Evolutionary conservation across 1,139 yeast species (phyloP).

Genomic region (Zhuliangozyma blackwelliae): DNA sequence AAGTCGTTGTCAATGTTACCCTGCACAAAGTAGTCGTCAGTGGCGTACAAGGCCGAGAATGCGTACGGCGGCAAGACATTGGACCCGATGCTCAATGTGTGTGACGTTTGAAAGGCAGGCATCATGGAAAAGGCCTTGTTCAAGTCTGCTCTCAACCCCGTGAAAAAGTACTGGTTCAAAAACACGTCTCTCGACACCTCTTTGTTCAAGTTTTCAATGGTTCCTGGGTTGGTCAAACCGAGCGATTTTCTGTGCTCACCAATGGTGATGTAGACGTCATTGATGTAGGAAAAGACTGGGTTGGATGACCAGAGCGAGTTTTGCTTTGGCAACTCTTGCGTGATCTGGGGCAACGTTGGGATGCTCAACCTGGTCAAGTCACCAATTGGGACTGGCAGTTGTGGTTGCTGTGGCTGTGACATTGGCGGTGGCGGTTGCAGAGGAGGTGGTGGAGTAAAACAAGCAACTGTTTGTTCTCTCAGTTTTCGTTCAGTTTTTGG

Average conservation of each 20-base stretch:
- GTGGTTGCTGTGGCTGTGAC: conserved; percentile 8
- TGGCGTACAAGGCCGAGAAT: conserved; percentile 84
- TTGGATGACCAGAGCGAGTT: conserved; percentile 76
- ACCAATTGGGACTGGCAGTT: conserved; percentile 22
- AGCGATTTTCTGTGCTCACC: conserved; percentile 76
- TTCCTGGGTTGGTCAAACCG: conserved; percentile 87
- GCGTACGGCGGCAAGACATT: conserved; percentile 88
- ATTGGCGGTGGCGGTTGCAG: too few relatives aligned
- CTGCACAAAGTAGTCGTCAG: conserved; percentile 81
- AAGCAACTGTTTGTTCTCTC: too few relatives aligned
- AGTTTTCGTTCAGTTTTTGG: too few relatives aligned
- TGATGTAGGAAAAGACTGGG: conserved; percentile 77
- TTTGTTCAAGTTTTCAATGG: conserved; percentile 88
- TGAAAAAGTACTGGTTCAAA: conserved; percentile 83
- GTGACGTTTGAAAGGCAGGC: conserved; percentile 97
- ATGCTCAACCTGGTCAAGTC: conserved; percentile 51
- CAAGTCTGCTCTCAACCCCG: conserved; percentile 95
- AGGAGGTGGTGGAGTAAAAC: too few relatives aligned
- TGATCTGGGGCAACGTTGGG: conserved; percentile 57
- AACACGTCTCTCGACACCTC: conserved; percentile 94
- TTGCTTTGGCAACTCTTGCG: conserved; percentile 47
- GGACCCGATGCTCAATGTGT: conserved; percentile 87
- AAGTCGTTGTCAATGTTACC: conserved; percentile 88
- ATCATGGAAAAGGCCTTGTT: conserved; percentile 87
- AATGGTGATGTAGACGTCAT: conserved; percentile 70